Evolutionary conservation across 345 rosid genomes (phyloP), one percentile per base, ranked within the genome.

Genomic region (Camelina laxa): DNA sequence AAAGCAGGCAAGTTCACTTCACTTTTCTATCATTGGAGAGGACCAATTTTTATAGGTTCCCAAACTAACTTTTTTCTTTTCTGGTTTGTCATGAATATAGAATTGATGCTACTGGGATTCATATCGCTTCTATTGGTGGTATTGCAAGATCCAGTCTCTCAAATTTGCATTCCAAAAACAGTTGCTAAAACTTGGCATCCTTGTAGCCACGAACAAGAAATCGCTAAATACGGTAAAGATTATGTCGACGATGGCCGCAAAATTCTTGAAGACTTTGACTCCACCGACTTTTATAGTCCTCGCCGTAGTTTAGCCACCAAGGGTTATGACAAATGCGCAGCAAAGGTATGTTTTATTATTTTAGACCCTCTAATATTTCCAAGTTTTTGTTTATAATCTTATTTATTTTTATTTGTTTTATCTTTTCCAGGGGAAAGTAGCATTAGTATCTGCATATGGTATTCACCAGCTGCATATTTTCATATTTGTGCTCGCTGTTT

Each of bases 391-490:
- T 33, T n/a, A 6, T 9, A 49, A n/a, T 50, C 24, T 48, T 45
- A 14, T 54, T n/a, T 27, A 3, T 10, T 45, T 59, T 38, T 19
- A 3, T 4, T 22, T 22, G 24, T 22, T 22, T 27, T 27, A 27
- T 27, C 4, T 27, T n/a, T 75, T 81, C 42, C 92, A 89, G 97
- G 91, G 87, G 3, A 80, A 82, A 85, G 85, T 86, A 66, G 85
- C 97, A 5, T 75, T 91, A 60, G 88, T 87, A 39, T 86, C 97
- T 14, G 80, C 89, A 1, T 91, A 89, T 69, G 95, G 87, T 41
- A 81, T 91, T 78, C 92, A 91, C 57, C 90, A 89, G 82, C 87
- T 91, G 6, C 97, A 91, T 69, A 79, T 87, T 45, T 91, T 91
- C 87, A 89, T 91, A 81, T 91, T 91, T 82, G 82, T 91, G 21